These are phyloP conservation scores for Termitomyces sp. DNA, from an alignment of 768 basidiomycete genomes.

Conservation along the genomic window DNA sequence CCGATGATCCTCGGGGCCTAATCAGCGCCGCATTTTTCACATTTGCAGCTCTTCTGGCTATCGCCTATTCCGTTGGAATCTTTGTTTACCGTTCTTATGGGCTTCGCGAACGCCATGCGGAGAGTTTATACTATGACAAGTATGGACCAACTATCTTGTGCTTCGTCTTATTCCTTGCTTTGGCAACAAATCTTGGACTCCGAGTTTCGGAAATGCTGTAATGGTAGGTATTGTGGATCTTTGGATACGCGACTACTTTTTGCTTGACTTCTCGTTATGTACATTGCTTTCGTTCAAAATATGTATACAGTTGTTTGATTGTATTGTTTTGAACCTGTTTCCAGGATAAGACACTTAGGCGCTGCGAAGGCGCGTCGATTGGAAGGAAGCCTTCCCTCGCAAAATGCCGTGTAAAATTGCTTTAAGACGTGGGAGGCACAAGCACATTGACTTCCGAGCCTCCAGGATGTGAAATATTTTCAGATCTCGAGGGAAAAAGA, in stretches of 20 bases:
- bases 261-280: neutral
- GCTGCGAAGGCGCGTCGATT: neutral
- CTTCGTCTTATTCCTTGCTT: constrained; percentile 57
- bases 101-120: constrained; percentile 65
- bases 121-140: constrained; percentile 85
- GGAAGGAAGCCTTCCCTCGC: neutral
- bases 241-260: neutral
- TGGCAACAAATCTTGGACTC: constrained; percentile 72
- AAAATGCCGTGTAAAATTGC: neutral
- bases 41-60: constrained; percentile 78
- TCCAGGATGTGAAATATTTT: neutral
- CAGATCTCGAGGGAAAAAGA: neutral
- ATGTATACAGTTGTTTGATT: neutral
- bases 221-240: neutral
- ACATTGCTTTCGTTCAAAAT: neutral
- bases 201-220: constrained; percentile 49
- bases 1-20: constrained; percentile 70
- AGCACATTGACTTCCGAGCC: neutral
- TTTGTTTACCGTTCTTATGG: constrained; percentile 72
- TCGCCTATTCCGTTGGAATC: constrained; percentile 79
- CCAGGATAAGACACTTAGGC: neutral
- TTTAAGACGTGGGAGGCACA: neutral
- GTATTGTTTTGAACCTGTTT: neutral
- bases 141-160: constrained; percentile 80
- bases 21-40: constrained; percentile 89